These are phyloP conservation scores for Backusella circina DNA, from an alignment of 192 early-diverging fungal species.

Conservation along the genomic window DNA sequence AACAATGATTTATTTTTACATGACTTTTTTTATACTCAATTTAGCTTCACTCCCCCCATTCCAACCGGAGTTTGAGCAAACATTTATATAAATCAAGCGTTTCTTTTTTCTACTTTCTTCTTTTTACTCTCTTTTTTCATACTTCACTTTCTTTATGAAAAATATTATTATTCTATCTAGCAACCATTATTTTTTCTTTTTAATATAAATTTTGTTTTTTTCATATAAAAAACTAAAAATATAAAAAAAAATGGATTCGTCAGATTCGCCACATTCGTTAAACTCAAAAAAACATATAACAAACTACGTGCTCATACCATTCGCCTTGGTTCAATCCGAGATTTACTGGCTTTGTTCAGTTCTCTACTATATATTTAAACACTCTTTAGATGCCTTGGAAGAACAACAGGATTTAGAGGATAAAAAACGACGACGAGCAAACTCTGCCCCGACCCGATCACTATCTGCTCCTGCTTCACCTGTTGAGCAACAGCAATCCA, in stretches of 20 bases:
- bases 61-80: neutral
- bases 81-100: neutral
- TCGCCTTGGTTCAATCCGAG: slow-evolving; percentile 8
- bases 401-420: neutral
- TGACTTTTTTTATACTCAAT: neutral
- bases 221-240: neutral
- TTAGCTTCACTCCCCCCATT: neutral
- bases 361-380: neutral
- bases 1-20: neutral
- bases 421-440: neutral
- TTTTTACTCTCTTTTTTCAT: neutral
- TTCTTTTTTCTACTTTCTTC: neutral
- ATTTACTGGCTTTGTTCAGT: slow-evolving; percentile 7
- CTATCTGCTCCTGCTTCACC: neutral
- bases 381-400: neutral
- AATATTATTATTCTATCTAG: neutral
- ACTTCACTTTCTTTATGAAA: neutral
- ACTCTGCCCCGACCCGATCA: neutral
- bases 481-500: neutral
- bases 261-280: neutral
- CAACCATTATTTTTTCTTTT: neutral
- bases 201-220: neutral
- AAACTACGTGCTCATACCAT: neutral
- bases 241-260: neutral
- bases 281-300: neutral